These are phyloP conservation scores for Sclerotinia subarctica DNA, from an alignment of 2,329 filamentous ascomycete species.

Conservation along the genomic window DNA sequence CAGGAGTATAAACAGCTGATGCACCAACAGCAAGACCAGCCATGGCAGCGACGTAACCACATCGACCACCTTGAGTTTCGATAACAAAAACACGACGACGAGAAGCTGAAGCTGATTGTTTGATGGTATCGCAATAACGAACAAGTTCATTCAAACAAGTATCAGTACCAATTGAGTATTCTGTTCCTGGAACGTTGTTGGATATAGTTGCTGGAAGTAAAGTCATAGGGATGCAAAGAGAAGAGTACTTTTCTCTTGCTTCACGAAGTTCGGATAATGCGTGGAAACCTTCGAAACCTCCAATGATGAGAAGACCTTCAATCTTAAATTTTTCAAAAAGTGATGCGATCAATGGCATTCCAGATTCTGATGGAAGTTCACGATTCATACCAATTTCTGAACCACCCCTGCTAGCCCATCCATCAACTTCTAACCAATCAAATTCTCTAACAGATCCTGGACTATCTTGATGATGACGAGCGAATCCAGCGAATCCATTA, in stretches of 20 bases:
- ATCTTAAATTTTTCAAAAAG: conserved; percentile 85
- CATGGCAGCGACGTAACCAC: conserved; percentile 88
- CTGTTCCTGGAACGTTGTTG: conserved; percentile 96
- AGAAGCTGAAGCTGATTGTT: conserved; percentile 92
- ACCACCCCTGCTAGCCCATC: conserved; percentile 93
- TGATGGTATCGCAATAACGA: conserved; percentile 94
- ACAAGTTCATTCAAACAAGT: conserved; percentile 95
- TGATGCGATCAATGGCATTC: conserved; percentile 76
- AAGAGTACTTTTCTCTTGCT: conserved; percentile 72
- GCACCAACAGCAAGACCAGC: conserved; percentile 91
- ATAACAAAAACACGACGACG: conserved; percentile 94
- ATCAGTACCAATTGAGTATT: conserved; percentile 95
- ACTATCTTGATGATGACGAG: conserved; percentile 81
- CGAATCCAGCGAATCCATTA: conserved; percentile 93
- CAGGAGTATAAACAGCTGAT: conserved; percentile 90
- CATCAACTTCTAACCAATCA: conserved; percentile 89
- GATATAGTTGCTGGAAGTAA: conserved; percentile 95
- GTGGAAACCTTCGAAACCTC: conserved; percentile 96
- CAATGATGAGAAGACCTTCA: conserved; percentile 86
- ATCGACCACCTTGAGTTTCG: conserved; percentile 93
- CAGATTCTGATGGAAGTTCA: conserved; percentile 79
- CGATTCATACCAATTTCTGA: conserved; percentile 98
- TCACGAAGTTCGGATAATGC: conserved; percentile 83
- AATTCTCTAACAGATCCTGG: conserved; percentile 84
- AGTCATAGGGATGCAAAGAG: conserved; percentile 88